These are phyloP conservation scores for Grosmannia serpens DNA, from an alignment of 2,329 filamentous ascomycete species.

Conservation along the genomic window DNA sequence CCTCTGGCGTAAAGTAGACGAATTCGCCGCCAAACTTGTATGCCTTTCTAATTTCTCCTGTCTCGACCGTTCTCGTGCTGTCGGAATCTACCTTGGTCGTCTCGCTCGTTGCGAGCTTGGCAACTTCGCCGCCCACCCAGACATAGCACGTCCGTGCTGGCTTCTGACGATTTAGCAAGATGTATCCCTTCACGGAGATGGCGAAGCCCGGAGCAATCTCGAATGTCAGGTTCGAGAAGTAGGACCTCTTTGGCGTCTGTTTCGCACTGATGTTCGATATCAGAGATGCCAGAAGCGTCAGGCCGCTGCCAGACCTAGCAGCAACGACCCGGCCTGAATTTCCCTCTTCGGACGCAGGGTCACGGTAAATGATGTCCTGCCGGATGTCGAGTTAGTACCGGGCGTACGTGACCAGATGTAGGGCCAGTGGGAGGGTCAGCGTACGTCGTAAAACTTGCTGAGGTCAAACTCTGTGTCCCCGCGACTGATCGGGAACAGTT, in stretches of 20 bases:
- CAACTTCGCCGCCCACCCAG: constrained; percentile 74
- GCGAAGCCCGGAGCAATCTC: constrained; percentile 75
- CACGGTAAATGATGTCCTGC: constrained; percentile 82
- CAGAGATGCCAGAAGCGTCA: constrained; percentile 59
- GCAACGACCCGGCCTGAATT: constrained; percentile 45
- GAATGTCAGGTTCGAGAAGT: constrained; percentile 79
- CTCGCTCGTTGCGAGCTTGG: constrained; percentile 65
- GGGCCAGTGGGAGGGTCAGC: constrained; percentile 9
- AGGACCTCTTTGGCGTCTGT: constrained; percentile 69
- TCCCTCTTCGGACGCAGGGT: constrained; percentile 59
- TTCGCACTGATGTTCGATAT: constrained; percentile 92
- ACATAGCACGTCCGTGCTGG: constrained; percentile 77
- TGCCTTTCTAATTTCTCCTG: constrained; percentile 73
- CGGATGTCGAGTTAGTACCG: neutral
- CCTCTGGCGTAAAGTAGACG: constrained; percentile 74
- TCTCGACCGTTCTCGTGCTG: constrained; percentile 64
- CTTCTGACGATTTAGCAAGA: constrained; percentile 73
- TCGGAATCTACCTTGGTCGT: constrained; percentile 70
- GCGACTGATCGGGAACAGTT: constrained; percentile 80
- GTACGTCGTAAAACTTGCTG: constrained; percentile 81
- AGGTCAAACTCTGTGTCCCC: constrained; percentile 63
- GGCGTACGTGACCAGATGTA: neutral
- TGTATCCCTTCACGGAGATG: constrained; percentile 90
- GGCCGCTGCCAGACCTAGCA: constrained; percentile 44
- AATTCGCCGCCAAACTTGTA: constrained; percentile 94